Base-by-base conservation (phyloP, 108 stramenopile genomes). In the Discostella pseudostelligera region DNA sequence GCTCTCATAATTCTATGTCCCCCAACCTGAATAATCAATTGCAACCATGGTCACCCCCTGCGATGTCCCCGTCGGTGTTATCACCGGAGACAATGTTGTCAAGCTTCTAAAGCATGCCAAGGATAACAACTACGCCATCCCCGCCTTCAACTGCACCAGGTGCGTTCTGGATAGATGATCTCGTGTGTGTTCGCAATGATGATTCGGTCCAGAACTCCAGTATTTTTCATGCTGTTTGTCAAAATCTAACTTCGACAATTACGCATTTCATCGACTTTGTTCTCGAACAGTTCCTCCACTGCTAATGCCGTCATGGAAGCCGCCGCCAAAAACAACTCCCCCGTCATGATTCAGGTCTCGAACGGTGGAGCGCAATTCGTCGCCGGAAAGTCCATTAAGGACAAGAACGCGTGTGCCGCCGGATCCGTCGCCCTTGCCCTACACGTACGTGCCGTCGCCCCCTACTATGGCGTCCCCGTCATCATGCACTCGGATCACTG, bases 401-500 rank as follows among this genome's bases (percentile, higher is more conserved):
- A 86, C 73, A 63, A 82, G 56, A 76, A 93, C 49, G 83, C 88
- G 21, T 80, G 89, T 54, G 83, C 90, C 56, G 92, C 90, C 39
- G 97, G 97, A 46, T 79, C 90, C 39, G 92, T 98, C 42, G 96
- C 96, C 56, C 81, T 94, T 44, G 97, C 97, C 59, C 81, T 96
- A 63, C 97, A 98, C 73, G 94, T 96, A 16, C 96, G 97, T 57
- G 78, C 93, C 62, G 87, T 98, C 44, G 95, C 97, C 63, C 86
- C 90, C 69, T 94, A 89, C 83, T 98, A 98, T 84, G 96, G 96
- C 62, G 78, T 98, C 56, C 97, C 97, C 35, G 97, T 98, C 53
- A 83, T 98, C 53, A 83, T 98, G 39, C 97, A 98, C 84, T 92
- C 94, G 5, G 97, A 98, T 79, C 97, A 98, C 82, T 98, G 97